Percentiles rank a stretch among this genome's conserved stretches.
Evolutionary conservation across 2,329 filamentous ascomycete species (phyloP).

Genomic region (Epichloe hybrida): DNA sequence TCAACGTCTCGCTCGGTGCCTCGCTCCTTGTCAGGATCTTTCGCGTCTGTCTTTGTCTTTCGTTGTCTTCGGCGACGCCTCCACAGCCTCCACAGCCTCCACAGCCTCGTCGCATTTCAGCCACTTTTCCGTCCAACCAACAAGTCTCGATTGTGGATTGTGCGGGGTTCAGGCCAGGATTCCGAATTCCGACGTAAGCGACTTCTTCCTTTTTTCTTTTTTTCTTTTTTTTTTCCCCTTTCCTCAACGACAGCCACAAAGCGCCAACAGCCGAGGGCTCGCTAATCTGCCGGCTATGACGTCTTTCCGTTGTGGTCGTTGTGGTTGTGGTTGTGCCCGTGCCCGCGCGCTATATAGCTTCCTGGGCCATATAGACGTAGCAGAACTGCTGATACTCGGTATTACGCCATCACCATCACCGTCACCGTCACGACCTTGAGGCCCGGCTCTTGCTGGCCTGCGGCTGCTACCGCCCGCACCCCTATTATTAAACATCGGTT

Average conservation of each 20-base stretch:
- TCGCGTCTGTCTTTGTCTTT: background rate
- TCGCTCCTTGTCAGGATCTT: background rate
- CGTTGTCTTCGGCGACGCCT: background rate
- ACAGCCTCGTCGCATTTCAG: background rate
- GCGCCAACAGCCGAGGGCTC: slow-evolving; percentile 6
- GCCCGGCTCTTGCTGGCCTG: background rate
- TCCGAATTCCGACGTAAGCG: too few species aligned
- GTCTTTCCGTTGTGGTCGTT: too few species aligned
- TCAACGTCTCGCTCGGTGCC: too few species aligned
- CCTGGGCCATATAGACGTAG: too few species aligned
- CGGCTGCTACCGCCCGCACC: slow-evolving; percentile 6
- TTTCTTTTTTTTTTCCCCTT: too few species aligned
- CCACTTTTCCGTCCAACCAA: background rate
- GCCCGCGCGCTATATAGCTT: too few species aligned
- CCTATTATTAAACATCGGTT: background rate
- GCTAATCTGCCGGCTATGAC: slow-evolving; percentile 5
- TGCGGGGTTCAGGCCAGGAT: background rate
- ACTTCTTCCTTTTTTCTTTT: too few species aligned
- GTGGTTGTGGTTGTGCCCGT: too few species aligned
- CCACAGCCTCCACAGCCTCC: background rate
- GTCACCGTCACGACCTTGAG: background rate
- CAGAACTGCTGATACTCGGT: background rate
- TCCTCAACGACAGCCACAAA: background rate
- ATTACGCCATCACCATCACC: background rate
- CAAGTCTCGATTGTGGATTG: background rate